Evolutionary conservation across 345 rosid species (phyloP).

Genomic region (Populus alba): DNA sequence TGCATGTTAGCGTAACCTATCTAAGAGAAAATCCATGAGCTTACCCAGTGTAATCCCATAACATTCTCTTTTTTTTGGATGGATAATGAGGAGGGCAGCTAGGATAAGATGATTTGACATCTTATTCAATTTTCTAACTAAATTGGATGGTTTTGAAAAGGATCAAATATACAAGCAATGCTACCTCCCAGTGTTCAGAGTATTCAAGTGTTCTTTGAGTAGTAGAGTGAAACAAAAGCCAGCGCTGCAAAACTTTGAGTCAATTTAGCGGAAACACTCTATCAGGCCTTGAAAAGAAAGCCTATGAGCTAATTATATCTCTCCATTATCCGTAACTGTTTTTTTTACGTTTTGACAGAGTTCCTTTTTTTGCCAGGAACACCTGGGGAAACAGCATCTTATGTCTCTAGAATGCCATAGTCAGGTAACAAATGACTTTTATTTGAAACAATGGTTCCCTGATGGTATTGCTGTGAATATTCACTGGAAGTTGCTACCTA

Average conservation of each 20-base stretch:
- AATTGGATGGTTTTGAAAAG: neutral
- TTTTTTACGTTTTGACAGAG: neutral
- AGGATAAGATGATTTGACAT: neutral
- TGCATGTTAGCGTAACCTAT: neutral
- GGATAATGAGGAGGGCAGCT: neutral
- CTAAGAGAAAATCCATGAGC: neutral
- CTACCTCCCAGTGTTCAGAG: neutral
- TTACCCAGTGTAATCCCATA: neutral
- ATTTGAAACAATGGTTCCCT: constrained; percentile 13
- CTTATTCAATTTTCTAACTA: neutral
- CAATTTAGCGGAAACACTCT: neutral
- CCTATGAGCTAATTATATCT: neutral
- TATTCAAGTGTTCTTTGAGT: neutral
- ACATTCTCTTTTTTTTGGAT: neutral
- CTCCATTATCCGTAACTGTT: neutral
- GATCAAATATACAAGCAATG: neutral
- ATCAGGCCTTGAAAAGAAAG: neutral
- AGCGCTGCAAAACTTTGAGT: neutral
- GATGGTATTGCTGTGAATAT: neutral
- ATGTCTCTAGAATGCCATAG: constrained; percentile 47
- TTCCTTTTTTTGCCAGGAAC: constrained; percentile 33
- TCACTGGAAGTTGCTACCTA: constrained; percentile 5
- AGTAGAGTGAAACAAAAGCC: neutral
- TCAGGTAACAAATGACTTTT: constrained; percentile 35
- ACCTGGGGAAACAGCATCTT: constrained; percentile 50